phyloP scores from a whole-genome alignment of 176 grass and related monocot species.

The Ampelocalamus luodianensis region DNA sequence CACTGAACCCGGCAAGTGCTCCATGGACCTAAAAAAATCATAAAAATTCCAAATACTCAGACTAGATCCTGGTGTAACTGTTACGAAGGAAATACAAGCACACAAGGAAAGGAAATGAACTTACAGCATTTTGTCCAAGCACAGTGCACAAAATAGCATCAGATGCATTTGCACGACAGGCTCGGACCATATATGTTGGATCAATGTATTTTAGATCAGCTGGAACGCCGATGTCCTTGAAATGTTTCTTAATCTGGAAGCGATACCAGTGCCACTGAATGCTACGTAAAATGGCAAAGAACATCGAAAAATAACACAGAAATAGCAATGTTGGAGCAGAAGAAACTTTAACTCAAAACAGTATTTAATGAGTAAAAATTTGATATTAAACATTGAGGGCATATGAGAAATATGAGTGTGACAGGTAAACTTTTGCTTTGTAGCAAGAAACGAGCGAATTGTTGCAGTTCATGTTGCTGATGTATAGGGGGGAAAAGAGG shows the following conservation, averaged over 20 bases:
- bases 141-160: conserved; percentile 98
- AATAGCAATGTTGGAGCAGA: background rate
- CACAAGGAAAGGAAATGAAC: conserved; percentile 22
- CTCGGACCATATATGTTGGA: conserved; percentile 96
- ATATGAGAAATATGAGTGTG: background rate
- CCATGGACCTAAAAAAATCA: conserved; percentile 73
- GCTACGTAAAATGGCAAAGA: background rate
- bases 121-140: conserved; percentile 94
- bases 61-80: conserved; percentile 28
- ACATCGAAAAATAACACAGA: background rate
- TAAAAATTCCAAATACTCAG: conserved; percentile 13
- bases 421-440: background rate
- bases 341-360: background rate
- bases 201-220: conserved; percentile 97
- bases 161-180: conserved; percentile 93
- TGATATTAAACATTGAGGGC: background rate
- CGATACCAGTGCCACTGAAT: conserved; percentile 13
- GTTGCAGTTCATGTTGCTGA: background rate
- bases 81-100: background rate
- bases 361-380: background rate
- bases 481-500: background rate
- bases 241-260: conserved; percentile 95
- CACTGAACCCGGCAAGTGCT: conserved; percentile 96
- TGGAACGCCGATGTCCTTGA: conserved; percentile 74
- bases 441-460: background rate